Base-by-base conservation (phyloP, 768 basidiomycete genomes). In the Amanita thiersii region DNA sequence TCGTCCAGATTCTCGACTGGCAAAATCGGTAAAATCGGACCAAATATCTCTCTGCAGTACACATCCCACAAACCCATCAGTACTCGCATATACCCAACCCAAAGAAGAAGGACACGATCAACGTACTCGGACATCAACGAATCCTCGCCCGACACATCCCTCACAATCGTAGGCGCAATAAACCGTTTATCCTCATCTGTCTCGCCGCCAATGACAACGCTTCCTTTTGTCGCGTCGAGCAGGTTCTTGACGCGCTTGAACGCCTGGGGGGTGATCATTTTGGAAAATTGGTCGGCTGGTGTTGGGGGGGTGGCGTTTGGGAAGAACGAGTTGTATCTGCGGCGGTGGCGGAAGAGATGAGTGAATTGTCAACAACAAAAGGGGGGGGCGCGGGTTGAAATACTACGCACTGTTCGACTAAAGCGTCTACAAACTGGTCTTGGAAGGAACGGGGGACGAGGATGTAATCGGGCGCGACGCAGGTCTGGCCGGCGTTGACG, bases 401-500 rank as follows among this genome's bases (percentile, higher is more conserved):
- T 9, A 11, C 31, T 24, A n/a, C 25, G 53, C 63, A 74, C 69
- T 56, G 59, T 7, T 59, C 54, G 49, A 67, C 67, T 19, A 77
- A 53, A 5, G 66, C 72, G 1, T 62, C 50, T 1, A 73, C 58
- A n/a, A 75, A 63, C 12, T 50, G 59, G 26, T 71, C 70, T 42
- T 72, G 71, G 53, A 68, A 63, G 3, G 59, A 58, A 18, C 52
- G 61, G 9, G 69, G 68, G 3, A 77, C 69, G 39, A 75, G 65
- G 14, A 73, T 58, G 45, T 77, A 75, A 49, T 77, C 75, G 0
- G 75, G 75, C 3, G 83, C 77, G 3, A 81, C 66, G 44, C 88
- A 91, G 1, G 78, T 78, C 64, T 89, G 75, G 2, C 89, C 89
- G 0, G 75, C 77, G 50, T 92, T 92, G 26, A 69, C 60, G n/a